Conservation (phyloP, 179 eudicot species). For the Drosera spatulata region DNA sequence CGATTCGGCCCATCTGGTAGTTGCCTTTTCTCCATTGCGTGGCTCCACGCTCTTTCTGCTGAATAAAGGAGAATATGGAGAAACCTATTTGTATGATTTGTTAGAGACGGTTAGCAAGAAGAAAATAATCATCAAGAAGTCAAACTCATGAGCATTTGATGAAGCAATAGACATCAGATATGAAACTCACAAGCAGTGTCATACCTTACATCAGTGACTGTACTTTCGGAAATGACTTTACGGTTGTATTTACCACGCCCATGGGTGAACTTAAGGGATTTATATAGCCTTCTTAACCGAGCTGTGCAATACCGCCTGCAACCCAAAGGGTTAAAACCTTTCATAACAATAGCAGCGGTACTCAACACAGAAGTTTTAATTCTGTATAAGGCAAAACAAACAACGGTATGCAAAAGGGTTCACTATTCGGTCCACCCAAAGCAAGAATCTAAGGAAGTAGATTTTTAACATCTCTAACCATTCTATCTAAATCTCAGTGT, state of each 20-base stretch:
- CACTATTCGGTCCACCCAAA: too few species aligned
- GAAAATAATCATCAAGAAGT: too few species aligned
- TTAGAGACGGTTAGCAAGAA: not conserved
- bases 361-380: not conserved
- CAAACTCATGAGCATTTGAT: not conserved
- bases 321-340: conserved; percentile 6
- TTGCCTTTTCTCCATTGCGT: conserved; percentile 98
- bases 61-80: conserved; percentile 81
- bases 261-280: conserved; percentile 90
- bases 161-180: not conserved
- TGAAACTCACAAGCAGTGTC: not conserved
- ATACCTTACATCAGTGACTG: conserved; percentile 91
- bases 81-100: conserved; percentile 31
- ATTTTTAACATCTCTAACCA: too few species aligned
- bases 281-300: conserved; percentile 81
- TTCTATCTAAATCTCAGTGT: too few species aligned
- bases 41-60: conserved; percentile 99
- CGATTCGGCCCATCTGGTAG: conserved; percentile 89
- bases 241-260: conserved; percentile 81
- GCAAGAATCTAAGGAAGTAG: too few species aligned
- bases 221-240: conserved; percentile 47
- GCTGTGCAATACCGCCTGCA: conserved; percentile 92
- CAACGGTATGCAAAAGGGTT: not conserved
- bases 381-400: not conserved
- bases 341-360: not conserved